Conservation (phyloP, 2,329 filamentous ascomycete species). For the Colletotrichum sp. region DNA sequence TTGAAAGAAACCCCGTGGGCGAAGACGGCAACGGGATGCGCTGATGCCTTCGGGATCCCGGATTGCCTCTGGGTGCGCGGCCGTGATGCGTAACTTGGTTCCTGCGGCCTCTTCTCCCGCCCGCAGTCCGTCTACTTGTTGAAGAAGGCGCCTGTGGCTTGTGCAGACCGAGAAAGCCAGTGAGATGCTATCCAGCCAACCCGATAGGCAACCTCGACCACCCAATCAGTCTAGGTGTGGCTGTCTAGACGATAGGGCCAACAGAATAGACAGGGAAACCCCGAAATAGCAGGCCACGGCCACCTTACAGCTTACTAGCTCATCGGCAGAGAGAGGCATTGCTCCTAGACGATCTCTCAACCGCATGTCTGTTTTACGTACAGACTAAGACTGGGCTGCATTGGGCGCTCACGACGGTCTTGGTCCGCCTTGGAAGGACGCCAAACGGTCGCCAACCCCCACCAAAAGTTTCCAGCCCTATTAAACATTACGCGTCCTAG, state of each 20-base stretch:
- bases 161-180: background rate
- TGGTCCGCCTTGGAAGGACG: background rate
- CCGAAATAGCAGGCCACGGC: background rate
- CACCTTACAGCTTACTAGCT: background rate
- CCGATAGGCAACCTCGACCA: background rate
- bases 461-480: background rate
- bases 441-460: background rate
- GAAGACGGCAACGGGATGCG: background rate
- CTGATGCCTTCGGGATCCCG: background rate
- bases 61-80: background rate
- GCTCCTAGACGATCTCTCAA: background rate
- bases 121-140: background rate
- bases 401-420: background rate
- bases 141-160: background rate
- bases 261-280: background rate
- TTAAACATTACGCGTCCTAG: constrained; percentile 19
- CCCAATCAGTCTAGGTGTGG: background rate
- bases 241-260: background rate
- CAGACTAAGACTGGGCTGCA: constrained; percentile 1
- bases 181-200: background rate
- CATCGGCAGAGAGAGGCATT: background rate
- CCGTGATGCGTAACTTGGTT: background rate
- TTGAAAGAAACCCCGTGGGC: background rate
- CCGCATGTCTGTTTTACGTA: background rate
- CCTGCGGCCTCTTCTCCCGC: background rate